Evolutionary conservation across 1,284 basidiomycete species (phyloP).

Genomic region (Tylopilus sp.): DNA sequence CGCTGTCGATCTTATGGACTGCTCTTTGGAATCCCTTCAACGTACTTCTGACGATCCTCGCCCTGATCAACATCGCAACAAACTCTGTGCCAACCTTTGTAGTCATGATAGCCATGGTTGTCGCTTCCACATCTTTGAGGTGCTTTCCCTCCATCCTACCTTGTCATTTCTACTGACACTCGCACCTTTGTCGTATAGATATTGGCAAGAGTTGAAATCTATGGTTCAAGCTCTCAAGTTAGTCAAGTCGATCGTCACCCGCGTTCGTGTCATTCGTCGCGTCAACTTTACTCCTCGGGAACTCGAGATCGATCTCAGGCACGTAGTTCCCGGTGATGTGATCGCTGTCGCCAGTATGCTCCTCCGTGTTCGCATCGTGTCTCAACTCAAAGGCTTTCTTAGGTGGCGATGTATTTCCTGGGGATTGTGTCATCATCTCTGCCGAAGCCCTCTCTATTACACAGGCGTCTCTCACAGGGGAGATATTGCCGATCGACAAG

Average conservation of each 20-base stretch:
- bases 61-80: slow-evolving; percentile 40
- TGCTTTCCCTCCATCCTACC: slow-evolving; percentile 9
- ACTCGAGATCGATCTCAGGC: slow-evolving; percentile 38
- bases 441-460: slow-evolving; percentile 41
- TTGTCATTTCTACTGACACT: neutral
- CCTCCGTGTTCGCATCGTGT: neutral
- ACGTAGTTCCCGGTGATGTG: slow-evolving; percentile 41
- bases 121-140: slow-evolving; percentile 43
- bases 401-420: slow-evolving; percentile 45
- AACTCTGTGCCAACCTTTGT: slow-evolving; percentile 41
- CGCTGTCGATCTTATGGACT: slow-evolving; percentile 37
- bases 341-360: slow-evolving; percentile 40
- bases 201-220: slow-evolving; percentile 43
- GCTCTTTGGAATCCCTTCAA: slow-evolving; percentile 45
- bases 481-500: slow-evolving; percentile 42
- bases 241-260: slow-evolving; percentile 43
- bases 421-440: slow-evolving; percentile 41
- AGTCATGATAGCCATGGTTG: slow-evolving; percentile 43
- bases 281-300: slow-evolving; percentile 32
- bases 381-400: neutral
- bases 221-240: slow-evolving; percentile 45
- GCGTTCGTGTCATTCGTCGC: slow-evolving; percentile 41
- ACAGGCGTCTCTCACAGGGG: slow-evolving; percentile 43
- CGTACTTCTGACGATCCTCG: slow-evolving; percentile 40
- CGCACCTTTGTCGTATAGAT: slow-evolving; percentile 22